Base-by-base conservation (phyloP, 2,329 filamentous ascomycete genomes). In the Teratosphaeriaceae sp. region DNA sequence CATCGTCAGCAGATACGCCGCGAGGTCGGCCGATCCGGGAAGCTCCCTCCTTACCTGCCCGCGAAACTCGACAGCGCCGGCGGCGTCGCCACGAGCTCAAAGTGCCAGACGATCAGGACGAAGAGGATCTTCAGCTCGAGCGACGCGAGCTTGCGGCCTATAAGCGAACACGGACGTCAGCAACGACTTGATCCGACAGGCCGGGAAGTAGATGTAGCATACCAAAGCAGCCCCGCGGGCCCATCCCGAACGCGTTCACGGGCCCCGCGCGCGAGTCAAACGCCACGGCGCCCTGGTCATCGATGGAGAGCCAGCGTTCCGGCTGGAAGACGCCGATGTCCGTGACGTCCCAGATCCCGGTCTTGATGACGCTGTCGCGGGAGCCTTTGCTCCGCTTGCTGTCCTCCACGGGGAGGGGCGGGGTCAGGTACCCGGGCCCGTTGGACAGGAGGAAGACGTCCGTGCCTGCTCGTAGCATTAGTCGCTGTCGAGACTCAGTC, bases 141-240 rank as follows among this genome's bases (percentile, higher is more conserved):
- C 23, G 58, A 55, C 12, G 55, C 57, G 16, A 56, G 33, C 35
- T 50, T 53, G 31, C 47, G 48, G 15, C 53, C 52, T 48, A 21
- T n/a, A n/a, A n/a, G n/a, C n/a, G n/a, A n/a, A n/a, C n/a, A n/a
- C n/a, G n/a, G n/a, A n/a, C n/a, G n/a, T n/a, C n/a, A n/a, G n/a
- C n/a, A n/a, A n/a, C n/a, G n/a, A n/a, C n/a, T n/a, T 34, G 15
- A 5, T 22, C 33, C 3, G n/a, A 15, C 15, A 22, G 37, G 38
- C 18, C 7, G 27, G 3, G n/a, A 18, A 16, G 24, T 20, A 8
- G 12, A 35, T 23, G 12, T 7, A 21, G 34, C 52, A 40, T 44
- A 59, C 64, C 65, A 44, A 61, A 61, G 44, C 66, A 69, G 1
- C 61, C 64, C 5, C 67, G 47, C 16, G 55, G 52, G 1, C 66